Conservation (phyloP, 805 yeast species). For the Scheffersomyces coipomensis region DNA sequence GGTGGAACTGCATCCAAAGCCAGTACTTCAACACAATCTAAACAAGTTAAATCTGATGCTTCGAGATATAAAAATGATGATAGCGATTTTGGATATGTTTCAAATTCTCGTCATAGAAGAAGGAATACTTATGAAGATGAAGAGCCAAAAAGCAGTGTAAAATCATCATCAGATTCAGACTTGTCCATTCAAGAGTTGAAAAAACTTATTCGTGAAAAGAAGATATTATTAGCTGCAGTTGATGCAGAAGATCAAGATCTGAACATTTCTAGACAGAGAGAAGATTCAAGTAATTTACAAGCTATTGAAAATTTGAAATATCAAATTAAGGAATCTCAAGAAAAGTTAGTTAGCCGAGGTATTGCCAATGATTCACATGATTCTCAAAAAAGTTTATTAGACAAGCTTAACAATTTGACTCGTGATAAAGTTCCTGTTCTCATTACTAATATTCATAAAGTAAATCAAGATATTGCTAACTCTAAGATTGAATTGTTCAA, state of each 20-base stretch:
- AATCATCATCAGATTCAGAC: slow-evolving; percentile 27
- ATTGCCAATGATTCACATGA: slow-evolving; percentile 28
- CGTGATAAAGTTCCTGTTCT: slow-evolving; percentile 69
- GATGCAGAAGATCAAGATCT: slow-evolving; percentile 63
- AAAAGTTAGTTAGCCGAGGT: slow-evolving; percentile 27
- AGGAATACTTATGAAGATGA: slow-evolving; percentile 16
- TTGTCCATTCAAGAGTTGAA: slow-evolving; percentile 54
- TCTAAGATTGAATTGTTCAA: slow-evolving; percentile 67
- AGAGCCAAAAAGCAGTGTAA: slow-evolving; percentile 7
- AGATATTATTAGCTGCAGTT: slow-evolving; percentile 65
- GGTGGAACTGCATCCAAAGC: slow-evolving; percentile 22
- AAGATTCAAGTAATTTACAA: slow-evolving; percentile 40
- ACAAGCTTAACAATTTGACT: slow-evolving; percentile 60
- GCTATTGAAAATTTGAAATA: slow-evolving; percentile 66
- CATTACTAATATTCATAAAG: slow-evolving; percentile 57
- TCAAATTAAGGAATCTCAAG: slow-evolving; percentile 51
- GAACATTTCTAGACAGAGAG: slow-evolving; percentile 27
- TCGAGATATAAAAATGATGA: slow-evolving; percentile 67
- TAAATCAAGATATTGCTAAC: slow-evolving; percentile 66
- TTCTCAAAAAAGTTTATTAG: slow-evolving; percentile 51
- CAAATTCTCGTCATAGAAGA: slow-evolving; percentile 61
- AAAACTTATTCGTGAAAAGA: slow-evolving; percentile 69
- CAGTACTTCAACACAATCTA: slow-evolving; percentile 20
- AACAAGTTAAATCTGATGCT: slow-evolving; percentile 23
- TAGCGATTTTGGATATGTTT: slow-evolving; percentile 61